A percentile compares a stretch with the other conserved stretches of the same genome.
Conservation (phyloP, 331 rosid species). For the Prunus yedoensis region DNA sequence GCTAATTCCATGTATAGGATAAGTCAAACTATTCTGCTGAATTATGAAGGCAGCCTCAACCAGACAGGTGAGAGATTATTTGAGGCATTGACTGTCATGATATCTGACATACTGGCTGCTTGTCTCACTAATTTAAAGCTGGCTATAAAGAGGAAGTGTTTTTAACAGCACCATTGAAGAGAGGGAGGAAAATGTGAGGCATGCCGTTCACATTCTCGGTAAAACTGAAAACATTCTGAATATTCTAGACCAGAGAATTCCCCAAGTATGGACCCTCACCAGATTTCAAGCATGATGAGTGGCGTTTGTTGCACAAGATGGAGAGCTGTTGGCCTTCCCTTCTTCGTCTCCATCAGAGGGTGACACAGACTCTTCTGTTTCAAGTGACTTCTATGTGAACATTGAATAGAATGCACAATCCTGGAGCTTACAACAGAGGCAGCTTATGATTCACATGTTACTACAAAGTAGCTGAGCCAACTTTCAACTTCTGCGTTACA, state of each 20-base stretch:
- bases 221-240: conserved; percentile 59
- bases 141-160: conserved; percentile 48
- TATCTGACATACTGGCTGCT: conserved; percentile 70
- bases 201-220: conserved; percentile 60
- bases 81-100: conserved; percentile 40
- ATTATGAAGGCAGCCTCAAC: conserved; percentile 21
- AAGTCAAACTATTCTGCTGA: conserved; percentile 52
- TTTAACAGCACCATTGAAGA: conserved; percentile 59
- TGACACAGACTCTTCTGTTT: conserved; percentile 15
- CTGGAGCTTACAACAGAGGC: conserved; percentile 2
- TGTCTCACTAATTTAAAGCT: conserved; percentile 65
- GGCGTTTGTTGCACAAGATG: conserved; percentile 58
- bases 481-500: neutral
- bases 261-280: conserved; percentile 30
- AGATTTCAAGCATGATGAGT: conserved; percentile 59
- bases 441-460: neutral
- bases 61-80: conserved; percentile 35
- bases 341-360: conserved; percentile 30
- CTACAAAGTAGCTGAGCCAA: conserved; percentile 1
- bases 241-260: conserved; percentile 42
- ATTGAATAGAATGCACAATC: conserved; percentile 26
- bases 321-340: conserved; percentile 14
- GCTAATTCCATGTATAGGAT: conserved; percentile 82
- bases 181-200: conserved; percentile 60
- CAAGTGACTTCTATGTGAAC: conserved; percentile 40